Evolutionary conservation across 495 filamentous ascomycete genomes (phyloP).

Genomic region (Platismatia glauca): DNA sequence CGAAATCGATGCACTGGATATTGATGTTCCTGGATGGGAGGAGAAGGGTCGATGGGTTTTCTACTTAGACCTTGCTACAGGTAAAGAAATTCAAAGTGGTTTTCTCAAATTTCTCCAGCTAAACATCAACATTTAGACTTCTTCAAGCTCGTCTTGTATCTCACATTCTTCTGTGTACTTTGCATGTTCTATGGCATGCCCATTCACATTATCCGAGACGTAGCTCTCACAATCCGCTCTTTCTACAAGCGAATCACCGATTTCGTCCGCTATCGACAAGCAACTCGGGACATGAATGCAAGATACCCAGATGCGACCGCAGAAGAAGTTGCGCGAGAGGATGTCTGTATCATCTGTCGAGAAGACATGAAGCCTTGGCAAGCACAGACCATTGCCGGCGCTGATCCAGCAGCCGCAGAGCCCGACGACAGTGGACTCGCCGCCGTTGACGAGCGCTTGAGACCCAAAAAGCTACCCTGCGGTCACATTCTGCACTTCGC

Average conservation of each 20-base stretch:
- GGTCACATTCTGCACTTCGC: conserved; percentile 92
- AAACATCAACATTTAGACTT: conserved; percentile 54
- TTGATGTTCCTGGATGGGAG: conserved; percentile 94
- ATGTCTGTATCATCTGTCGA: conserved; percentile 95
- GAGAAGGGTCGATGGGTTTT: conserved; percentile 91
- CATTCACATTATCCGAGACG: conserved; percentile 91
- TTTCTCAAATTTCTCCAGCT: neutral
- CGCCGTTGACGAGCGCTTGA: conserved; percentile 63
- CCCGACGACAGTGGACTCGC: conserved; percentile 30
- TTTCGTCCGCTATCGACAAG: conserved; percentile 79
- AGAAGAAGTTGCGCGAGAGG: conserved; percentile 75
- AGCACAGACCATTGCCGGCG: conserved; percentile 25
- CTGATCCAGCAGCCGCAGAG: conserved; percentile 27
- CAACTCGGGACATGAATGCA: conserved; percentile 82
- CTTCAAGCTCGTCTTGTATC: conserved; percentile 78
- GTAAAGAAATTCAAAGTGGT: conserved; percentile 33
- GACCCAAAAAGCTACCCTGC: conserved; percentile 92
- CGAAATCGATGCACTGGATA: conserved; percentile 83
- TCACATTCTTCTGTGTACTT: conserved; percentile 86
- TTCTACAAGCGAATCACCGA: conserved; percentile 81
- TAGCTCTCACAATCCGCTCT: conserved; percentile 85
- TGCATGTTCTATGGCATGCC: conserved; percentile 90
- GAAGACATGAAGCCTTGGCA: conserved; percentile 84
- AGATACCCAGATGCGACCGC: conserved; percentile 85
- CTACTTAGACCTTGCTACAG: conserved; percentile 75